A percentile compares a stretch with the other conserved stretches of the same genome.
phyloP scores from a whole-genome alignment of 2,329 filamentous ascomycete genomes.

The Pseudogymnoascus sp. region DNA sequence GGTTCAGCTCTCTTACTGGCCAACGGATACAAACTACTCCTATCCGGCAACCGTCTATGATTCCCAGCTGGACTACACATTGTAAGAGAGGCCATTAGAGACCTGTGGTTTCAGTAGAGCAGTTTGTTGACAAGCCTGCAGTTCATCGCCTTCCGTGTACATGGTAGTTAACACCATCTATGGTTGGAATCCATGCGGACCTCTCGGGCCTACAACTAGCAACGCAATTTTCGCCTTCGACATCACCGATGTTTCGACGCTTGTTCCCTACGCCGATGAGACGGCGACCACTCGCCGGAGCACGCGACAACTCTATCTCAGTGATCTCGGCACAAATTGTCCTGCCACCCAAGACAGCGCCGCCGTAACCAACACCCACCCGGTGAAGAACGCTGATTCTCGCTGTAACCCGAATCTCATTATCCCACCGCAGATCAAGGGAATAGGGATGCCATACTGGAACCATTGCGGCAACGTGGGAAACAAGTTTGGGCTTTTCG shows the following conservation, averaged over 20 bases:
- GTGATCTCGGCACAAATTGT: slow-evolving; percentile 32
- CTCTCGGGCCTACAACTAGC: slow-evolving; percentile 27
- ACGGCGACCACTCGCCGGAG: slow-evolving; percentile 13
- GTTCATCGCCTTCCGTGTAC: slow-evolving; percentile 36
- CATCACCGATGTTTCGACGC: slow-evolving; percentile 31
- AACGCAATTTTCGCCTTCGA: slow-evolving; percentile 28
- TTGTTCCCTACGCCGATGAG: slow-evolving; percentile 20
- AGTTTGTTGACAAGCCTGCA: slow-evolving; percentile 14
- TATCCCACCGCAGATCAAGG: slow-evolving; percentile 26
- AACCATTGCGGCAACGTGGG: slow-evolving; percentile 32
- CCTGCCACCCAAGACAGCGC: slow-evolving; percentile 24
- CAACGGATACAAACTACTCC: slow-evolving; percentile 26
- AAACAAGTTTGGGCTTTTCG: slow-evolving; percentile 33
- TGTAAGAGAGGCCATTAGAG: slow-evolving; percentile 21
- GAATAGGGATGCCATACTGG: slow-evolving; percentile 20
- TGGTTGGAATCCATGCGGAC: slow-evolving; percentile 29
- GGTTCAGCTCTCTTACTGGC: slow-evolving; percentile 32
- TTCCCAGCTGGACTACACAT: slow-evolving; percentile 27
- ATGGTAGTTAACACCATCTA: slow-evolving; percentile 31
- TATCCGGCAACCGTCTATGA: slow-evolving; percentile 31
- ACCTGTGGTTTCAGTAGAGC: not conserved
- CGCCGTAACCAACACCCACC: slow-evolving; percentile 25
- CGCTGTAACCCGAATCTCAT: slow-evolving; percentile 31
- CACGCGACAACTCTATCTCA: slow-evolving; percentile 29
- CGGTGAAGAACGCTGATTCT: slow-evolving; percentile 16